phyloP scores from a whole-genome alignment of 768 basidiomycete species.

The Termitomyces titanicus region DNA sequence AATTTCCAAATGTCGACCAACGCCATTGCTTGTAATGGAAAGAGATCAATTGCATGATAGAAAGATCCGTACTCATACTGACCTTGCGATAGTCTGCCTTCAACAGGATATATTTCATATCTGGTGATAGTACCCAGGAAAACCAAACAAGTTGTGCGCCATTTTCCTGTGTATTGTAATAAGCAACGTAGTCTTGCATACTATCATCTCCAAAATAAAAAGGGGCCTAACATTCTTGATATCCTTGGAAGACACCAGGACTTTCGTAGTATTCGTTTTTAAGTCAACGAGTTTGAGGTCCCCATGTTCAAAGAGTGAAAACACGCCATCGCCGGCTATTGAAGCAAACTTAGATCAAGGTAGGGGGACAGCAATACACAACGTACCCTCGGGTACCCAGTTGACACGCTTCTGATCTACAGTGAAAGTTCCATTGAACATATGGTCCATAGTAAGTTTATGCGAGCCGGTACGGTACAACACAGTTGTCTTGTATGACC shows the following conservation, averaged over 20 bases:
- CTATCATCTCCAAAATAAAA: not conserved
- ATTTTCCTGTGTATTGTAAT: conserved; percentile 38
- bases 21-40: conserved; percentile 82
- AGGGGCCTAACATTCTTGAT: conserved; percentile 56
- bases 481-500: conserved; percentile 58
- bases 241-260: conserved; percentile 54
- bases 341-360: not conserved
- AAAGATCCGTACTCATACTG: not conserved
- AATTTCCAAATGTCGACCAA: conserved; percentile 85
- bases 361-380: not conserved
- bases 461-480: conserved; percentile 50
- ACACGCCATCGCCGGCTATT: conserved; percentile 92
- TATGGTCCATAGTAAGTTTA: conserved; percentile 82
- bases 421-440: conserved; percentile 89
- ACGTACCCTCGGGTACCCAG: conserved; percentile 92
- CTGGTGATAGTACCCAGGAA: conserved; percentile 82
- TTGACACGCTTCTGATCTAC: conserved; percentile 45
- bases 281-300: conserved; percentile 80
- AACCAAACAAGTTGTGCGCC: conserved; percentile 48
- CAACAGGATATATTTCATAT: conserved; percentile 87
- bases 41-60: not conserved
- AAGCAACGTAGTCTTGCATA: not conserved
- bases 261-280: conserved; percentile 63
- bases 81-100: conserved; percentile 76
- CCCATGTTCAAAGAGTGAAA: conserved; percentile 57